phyloP scores from a whole-genome alignment of 352 stramenopile genomes.

The Lagenidium giganteum region DNA sequence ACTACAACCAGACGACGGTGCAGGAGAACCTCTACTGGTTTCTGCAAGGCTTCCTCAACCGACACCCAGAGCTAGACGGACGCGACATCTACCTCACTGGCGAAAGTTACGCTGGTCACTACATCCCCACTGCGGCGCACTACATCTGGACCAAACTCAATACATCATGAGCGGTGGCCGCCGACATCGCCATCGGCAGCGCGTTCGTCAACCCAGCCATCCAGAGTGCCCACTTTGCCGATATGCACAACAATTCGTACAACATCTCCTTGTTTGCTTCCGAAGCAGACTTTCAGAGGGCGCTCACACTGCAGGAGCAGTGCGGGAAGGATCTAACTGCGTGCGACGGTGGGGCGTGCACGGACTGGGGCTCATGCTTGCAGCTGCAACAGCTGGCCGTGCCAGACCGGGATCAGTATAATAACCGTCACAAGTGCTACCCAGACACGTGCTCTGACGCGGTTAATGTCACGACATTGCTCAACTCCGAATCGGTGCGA shows the following conservation, averaged over 20 bases:
- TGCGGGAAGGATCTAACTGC: too few species aligned
- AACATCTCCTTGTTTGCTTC: constrained; percentile 15
- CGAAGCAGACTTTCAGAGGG: too few species aligned
- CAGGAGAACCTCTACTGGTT: constrained; percentile 69
- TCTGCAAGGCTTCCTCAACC: constrained; percentile 59
- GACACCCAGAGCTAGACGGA: constrained; percentile 37
- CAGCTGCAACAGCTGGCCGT: too few species aligned
- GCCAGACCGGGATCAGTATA: too few species aligned
- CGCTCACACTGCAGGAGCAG: too few species aligned
- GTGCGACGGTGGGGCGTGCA: too few species aligned
- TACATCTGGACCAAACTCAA: constrained; percentile 26
- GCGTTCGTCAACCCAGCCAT: constrained; percentile 29
- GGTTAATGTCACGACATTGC: constrained; percentile 14
- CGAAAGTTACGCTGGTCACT: constrained; percentile 68
- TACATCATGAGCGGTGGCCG: neutral
- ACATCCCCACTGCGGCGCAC: constrained; percentile 49
- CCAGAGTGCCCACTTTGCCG: constrained; percentile 14
- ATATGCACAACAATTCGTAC: constrained; percentile 29
- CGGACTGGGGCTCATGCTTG: too few species aligned
- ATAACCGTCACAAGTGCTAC: too few species aligned
- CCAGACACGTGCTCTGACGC: constrained; percentile 29
- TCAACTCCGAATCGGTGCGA: constrained; percentile 31
- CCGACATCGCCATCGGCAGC: constrained; percentile 54
- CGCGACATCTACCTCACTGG: constrained; percentile 59
- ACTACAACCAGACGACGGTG: constrained; percentile 42